phyloP scores from a whole-genome alignment of 148 eudicot species.

The Silene uniflora region DNA sequence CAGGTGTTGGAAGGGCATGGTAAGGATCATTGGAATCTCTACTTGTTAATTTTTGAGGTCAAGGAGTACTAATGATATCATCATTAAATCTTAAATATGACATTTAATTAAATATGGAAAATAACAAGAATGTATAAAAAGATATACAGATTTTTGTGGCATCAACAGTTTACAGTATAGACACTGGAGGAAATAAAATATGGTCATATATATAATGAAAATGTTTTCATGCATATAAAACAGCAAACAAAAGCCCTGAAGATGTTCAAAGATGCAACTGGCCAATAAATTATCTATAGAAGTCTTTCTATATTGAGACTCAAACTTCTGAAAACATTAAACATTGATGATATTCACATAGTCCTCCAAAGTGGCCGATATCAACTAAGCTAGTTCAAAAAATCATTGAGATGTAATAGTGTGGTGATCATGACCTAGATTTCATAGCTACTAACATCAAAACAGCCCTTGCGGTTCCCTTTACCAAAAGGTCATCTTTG shows the following conservation, averaged over 20 bases:
- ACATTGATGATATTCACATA: background rate
- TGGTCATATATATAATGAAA: too few species aligned
- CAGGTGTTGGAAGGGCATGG: too few species aligned
- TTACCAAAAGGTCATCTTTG: too few species aligned
- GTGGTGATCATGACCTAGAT: too few species aligned
- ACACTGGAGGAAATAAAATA: background rate
- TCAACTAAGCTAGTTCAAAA: background rate
- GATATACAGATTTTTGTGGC: background rate
- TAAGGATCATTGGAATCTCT: too few species aligned
- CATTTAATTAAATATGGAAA: too few species aligned
- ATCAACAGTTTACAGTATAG: background rate
- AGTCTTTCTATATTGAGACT: background rate
- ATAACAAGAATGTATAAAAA: background rate
- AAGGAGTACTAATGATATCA: too few species aligned
- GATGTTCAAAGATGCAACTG: background rate
- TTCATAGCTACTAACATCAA: background rate
- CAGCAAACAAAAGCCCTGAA: too few species aligned
- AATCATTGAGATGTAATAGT: background rate
- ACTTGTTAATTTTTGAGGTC: too few species aligned
- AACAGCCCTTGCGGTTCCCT: background rate
- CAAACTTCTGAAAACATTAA: conserved; percentile 1
- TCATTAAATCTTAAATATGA: too few species aligned
- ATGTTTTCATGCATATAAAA: too few species aligned
- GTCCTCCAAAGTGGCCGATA: background rate
- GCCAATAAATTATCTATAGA: background rate